These are phyloP conservation scores for Pichia deserticola DNA, from an alignment of 805 yeast genomes.

Conservation along the genomic window DNA sequence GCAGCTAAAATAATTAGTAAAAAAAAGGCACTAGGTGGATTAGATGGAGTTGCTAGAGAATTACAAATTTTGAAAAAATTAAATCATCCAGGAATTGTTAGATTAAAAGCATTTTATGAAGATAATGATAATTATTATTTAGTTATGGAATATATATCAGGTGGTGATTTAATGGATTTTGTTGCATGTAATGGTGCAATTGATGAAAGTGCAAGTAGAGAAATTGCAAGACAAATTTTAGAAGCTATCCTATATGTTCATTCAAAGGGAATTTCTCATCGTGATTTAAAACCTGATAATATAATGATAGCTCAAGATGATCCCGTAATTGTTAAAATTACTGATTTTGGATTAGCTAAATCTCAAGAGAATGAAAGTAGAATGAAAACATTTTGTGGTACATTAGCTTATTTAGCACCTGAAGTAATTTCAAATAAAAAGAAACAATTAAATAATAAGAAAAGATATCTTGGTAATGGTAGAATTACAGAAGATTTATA, in stretches of 20 bases:
- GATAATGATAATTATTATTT: constrained; percentile 74
- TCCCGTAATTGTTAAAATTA: constrained; percentile 85
- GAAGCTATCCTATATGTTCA: constrained; percentile 86
- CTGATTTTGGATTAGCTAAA: constrained; percentile 96
- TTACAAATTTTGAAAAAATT: constrained; percentile 69
- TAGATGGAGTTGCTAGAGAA: constrained; percentile 81
- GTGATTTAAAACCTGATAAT: constrained; percentile 96
- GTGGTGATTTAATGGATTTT: constrained; percentile 97
- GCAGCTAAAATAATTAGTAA: constrained; percentile 90
- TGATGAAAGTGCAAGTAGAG: constrained; percentile 85
- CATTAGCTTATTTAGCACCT: constrained; percentile 95
- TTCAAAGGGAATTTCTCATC: constrained; percentile 82
- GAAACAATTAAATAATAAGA: constrained; percentile 17
- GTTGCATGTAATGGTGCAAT: constrained; percentile 89
- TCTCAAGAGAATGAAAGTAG: constrained; percentile 75
- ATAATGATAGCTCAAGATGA: constrained; percentile 84
- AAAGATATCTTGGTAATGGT: constrained; percentile 29
- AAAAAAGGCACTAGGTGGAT: constrained; percentile 66
- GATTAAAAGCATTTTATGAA: constrained; percentile 76
- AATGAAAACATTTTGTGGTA: constrained; percentile 96
- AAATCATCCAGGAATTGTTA: constrained; percentile 80
- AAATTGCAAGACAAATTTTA: constrained; percentile 75
- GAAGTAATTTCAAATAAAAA: constrained; percentile 63
- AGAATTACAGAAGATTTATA: constrained; percentile 38
- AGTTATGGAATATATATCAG: constrained; percentile 93